Conservation (phyloP, 768 basidiomycete genomes). For the Goffeauzyma gilvescens region DNA sequence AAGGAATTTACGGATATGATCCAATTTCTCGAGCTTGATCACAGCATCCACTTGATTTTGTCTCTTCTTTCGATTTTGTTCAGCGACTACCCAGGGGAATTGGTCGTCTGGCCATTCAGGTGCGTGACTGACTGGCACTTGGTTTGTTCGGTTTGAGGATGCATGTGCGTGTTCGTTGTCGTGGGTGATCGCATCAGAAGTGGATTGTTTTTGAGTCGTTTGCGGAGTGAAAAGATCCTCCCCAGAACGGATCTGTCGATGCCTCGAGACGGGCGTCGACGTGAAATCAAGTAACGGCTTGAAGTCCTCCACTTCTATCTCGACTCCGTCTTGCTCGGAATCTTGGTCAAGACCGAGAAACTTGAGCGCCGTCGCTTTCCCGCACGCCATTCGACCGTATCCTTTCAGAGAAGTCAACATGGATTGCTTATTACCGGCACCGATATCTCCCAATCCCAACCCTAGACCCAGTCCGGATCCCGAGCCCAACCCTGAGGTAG, state of each 20-base stretch:
- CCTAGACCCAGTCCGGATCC: no score
- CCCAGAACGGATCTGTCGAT: neutral
- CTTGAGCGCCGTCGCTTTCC: constrained; percentile 1
- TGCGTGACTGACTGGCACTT: neutral
- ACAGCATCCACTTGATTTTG: neutral
- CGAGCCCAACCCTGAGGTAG: neutral
- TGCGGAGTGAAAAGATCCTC: neutral
- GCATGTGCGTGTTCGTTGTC: no score
- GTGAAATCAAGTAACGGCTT: neutral
- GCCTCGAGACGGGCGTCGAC: neutral
- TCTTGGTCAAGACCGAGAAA: neutral
- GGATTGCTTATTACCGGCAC: neutral
- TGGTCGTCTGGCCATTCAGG: constrained; percentile 1
- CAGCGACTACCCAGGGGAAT: constrained; percentile 10
- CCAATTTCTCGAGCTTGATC: neutral
- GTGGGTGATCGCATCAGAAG: no score
- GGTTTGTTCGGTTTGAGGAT: no score
- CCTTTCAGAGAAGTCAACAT: constrained; percentile 3
- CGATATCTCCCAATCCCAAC: no score
- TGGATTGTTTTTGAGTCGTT: neutral
- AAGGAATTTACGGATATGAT: no score
- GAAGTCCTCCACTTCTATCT: neutral
- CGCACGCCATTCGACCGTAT: constrained; percentile 2
- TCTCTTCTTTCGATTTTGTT: neutral
- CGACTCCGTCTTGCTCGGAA: neutral